A percentile compares a stretch with the other conserved stretches of the same genome.
phyloP scores from a whole-genome alignment of 768 basidiomycete genomes.

The Rhodosporidiobolus sp. region DNA sequence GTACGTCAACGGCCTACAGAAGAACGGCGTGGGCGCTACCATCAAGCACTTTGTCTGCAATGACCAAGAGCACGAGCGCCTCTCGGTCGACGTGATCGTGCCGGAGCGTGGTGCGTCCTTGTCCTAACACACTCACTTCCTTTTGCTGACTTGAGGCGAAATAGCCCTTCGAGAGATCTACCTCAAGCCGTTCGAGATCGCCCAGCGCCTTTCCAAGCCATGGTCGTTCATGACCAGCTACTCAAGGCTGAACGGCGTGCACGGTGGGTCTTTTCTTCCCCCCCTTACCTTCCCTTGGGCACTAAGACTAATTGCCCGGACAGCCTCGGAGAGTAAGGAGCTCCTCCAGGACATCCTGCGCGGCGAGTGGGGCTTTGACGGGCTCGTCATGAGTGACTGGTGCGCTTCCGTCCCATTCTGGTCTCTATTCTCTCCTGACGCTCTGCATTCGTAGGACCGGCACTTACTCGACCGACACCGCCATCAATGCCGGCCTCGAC shows the following conservation, averaged over 20 bases:
- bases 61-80: constrained; percentile 38
- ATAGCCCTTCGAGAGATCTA: constrained; percentile 49
- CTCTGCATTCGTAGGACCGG: no score
- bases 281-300: constrained; percentile 1
- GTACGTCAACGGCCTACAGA: constrained; percentile 45
- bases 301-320: background rate
- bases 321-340: constrained; percentile 42
- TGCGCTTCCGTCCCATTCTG: background rate
- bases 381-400: constrained; percentile 48
- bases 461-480: constrained; percentile 43
- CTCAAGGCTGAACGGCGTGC: constrained; percentile 47
- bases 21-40: constrained; percentile 41
- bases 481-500: constrained; percentile 48
- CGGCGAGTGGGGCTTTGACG: constrained; percentile 48
- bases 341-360: constrained; percentile 46
- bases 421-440: constrained; percentile 40
- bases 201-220: constrained; percentile 32
- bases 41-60: constrained; percentile 47
- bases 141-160: background rate
- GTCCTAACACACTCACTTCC: background rate
- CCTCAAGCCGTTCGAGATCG: constrained; percentile 49
- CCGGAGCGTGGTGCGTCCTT: constrained; percentile 55
- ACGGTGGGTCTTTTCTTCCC: constrained; percentile 23
- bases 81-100: constrained; percentile 39
- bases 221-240: constrained; percentile 34